These are phyloP conservation scores for Pseudohalonectria lignicola DNA, from an alignment of 2,329 filamentous ascomycete species.

Conservation along the genomic window DNA sequence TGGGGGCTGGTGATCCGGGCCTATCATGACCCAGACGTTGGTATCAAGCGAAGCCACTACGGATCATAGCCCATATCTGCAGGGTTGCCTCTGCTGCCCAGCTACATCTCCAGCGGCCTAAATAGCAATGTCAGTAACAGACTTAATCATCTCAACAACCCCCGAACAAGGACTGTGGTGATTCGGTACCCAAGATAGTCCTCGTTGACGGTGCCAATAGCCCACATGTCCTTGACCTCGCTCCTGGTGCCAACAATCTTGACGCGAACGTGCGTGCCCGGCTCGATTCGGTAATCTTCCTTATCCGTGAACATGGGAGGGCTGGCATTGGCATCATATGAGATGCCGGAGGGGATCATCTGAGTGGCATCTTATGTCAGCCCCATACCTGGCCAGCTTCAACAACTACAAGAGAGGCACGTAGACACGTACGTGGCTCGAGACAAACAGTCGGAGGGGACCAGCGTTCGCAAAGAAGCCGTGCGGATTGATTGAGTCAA, in stretches of 20 bases:
- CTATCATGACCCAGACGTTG: too few species aligned
- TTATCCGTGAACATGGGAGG: constrained; percentile 97
- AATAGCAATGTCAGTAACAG: too few species aligned
- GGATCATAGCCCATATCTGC: too few species aligned
- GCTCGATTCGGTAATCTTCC: constrained; percentile 86
- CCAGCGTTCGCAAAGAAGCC: constrained; percentile 85
- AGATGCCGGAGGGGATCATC: constrained; percentile 87
- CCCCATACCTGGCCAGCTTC: background rate
- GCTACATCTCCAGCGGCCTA: too few species aligned
- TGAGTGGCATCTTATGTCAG: constrained; percentile 23
- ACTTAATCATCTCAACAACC: too few species aligned
- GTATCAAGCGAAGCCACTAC: too few species aligned
- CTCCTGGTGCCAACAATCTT: constrained; percentile 91
- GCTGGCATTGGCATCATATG: constrained; percentile 89
- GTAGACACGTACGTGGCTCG: constrained; percentile 62
- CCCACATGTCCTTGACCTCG: constrained; percentile 91
- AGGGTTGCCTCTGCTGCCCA: too few species aligned
- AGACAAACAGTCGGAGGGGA: constrained; percentile 68
- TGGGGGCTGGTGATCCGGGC: too few species aligned
- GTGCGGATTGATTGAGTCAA: constrained; percentile 81
- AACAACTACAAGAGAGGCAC: constrained; percentile 4
- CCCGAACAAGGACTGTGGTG: too few species aligned
- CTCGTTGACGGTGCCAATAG: constrained; percentile 93
- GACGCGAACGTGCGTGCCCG: constrained; percentile 82
- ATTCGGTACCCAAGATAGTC: constrained; percentile 60